These are phyloP conservation scores for Phytopythium oedochilum DNA, from an alignment of 352 stramenopile genomes.

Conservation along the genomic window DNA sequence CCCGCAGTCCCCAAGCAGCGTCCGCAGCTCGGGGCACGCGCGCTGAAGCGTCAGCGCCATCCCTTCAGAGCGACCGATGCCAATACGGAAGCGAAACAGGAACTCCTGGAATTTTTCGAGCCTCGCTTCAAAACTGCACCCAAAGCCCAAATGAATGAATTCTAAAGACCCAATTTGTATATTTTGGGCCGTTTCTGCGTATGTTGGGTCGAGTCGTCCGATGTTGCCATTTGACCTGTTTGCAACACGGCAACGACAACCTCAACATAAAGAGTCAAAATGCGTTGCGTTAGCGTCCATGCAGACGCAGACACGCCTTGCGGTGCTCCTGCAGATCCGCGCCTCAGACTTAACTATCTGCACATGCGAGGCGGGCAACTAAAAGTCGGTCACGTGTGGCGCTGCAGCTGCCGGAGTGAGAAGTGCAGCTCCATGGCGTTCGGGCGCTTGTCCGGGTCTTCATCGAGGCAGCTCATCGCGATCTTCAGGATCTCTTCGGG, in stretches of 20 bases:
- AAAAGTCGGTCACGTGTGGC: not conserved
- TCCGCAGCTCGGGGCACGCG: conserved; percentile 1
- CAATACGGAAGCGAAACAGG: too few species aligned
- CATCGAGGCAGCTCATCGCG: conserved; percentile 37
- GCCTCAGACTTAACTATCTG: too few species aligned
- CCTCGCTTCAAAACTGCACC: too few species aligned
- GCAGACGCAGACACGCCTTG: not conserved
- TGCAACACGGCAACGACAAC: too few species aligned
- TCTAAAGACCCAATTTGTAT: too few species aligned
- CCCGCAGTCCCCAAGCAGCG: conserved; percentile 2
- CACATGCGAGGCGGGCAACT: not conserved
- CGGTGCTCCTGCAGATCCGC: not conserved
- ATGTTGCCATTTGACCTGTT: not conserved
- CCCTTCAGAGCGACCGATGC: too few species aligned
- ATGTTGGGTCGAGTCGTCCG: too few species aligned
- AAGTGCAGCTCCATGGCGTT: conserved; percentile 64
- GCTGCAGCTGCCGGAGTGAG: conserved; percentile 31
- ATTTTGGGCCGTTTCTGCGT: too few species aligned
- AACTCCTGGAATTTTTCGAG: too few species aligned
- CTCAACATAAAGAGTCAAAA: too few species aligned
- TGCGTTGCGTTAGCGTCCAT: not conserved
- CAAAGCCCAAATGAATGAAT: not conserved
- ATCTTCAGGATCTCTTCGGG: conserved; percentile 35
- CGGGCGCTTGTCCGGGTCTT: conserved; percentile 33
- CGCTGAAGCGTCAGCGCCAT: not conserved